Conservation (phyloP, 805 yeast genomes). For the Yarrowia porcina region DNA sequence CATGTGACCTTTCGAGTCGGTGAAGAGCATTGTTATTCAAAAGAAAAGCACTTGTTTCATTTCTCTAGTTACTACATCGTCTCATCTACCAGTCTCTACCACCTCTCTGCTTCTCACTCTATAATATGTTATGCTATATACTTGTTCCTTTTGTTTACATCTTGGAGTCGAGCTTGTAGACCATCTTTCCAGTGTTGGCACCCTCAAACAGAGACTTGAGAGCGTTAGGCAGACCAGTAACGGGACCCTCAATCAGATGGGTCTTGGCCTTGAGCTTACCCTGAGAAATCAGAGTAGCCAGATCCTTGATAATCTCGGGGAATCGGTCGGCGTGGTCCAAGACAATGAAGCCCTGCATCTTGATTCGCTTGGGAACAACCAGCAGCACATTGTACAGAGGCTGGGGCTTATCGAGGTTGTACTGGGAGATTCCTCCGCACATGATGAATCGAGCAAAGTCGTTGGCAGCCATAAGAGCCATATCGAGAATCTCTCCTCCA, state of each 20-base stretch:
- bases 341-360: constrained; percentile 25
- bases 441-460: constrained; percentile 26
- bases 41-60: too few relatives aligned
- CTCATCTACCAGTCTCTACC: too few relatives aligned
- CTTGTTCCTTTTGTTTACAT: neutral
- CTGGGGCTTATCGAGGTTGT: constrained; percentile 22
- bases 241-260: constrained; percentile 18
- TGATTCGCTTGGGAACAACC: constrained; percentile 23
- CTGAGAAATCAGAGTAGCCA: neutral
- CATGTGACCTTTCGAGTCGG: too few relatives aligned
- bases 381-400: constrained; percentile 6
- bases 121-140: neutral
- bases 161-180: constrained; percentile 15
- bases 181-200: constrained; percentile 25
- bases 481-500: constrained; percentile 33
- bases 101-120: neutral
- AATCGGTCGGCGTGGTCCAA: constrained; percentile 16
- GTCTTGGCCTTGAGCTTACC: constrained; percentile 22
- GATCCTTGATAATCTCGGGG: constrained; percentile 23
- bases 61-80: too few relatives aligned
- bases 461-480: constrained; percentile 24
- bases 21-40: too few relatives aligned
- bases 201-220: constrained; percentile 26
- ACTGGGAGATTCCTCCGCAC: constrained; percentile 26
- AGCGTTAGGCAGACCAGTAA: constrained; percentile 22